These are phyloP conservation scores for Penicillium robsamsonii DNA, from an alignment of 495 filamentous ascomycete species.

Conservation along the genomic window DNA sequence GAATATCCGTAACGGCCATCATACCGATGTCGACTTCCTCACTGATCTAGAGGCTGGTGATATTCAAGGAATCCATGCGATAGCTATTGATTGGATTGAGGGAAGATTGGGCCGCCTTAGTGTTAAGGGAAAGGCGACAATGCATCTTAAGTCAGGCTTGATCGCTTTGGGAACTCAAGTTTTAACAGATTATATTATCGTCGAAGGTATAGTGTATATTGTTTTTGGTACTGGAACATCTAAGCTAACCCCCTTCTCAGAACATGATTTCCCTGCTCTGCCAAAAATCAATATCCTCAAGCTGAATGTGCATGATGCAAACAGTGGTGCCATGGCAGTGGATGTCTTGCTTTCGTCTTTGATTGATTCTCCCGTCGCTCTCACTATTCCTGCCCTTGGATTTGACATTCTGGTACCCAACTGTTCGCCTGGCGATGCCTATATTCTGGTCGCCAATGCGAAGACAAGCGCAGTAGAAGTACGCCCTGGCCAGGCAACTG, in stretches of 20 bases:
- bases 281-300: slow-evolving; percentile 75
- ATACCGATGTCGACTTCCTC: slow-evolving; percentile 73
- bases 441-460: slow-evolving; percentile 75
- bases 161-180: slow-evolving; percentile 70
- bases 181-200: slow-evolving; percentile 65
- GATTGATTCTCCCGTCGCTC: slow-evolving; percentile 71
- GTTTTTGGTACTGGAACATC: not conserved
- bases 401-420: slow-evolving; percentile 82
- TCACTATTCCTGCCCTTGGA: slow-evolving; percentile 72
- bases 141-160: slow-evolving; percentile 74
- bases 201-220: slow-evolving; percentile 69
- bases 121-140: slow-evolving; percentile 64
- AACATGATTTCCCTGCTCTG: slow-evolving; percentile 65
- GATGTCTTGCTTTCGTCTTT: slow-evolving; percentile 67
- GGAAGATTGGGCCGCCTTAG: slow-evolving; percentile 67
- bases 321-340: slow-evolving; percentile 65
- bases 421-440: slow-evolving; percentile 59
- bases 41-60: slow-evolving; percentile 72
- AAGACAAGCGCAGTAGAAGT: slow-evolving; percentile 63
- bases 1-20: slow-evolving; percentile 70
- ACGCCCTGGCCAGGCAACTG: slow-evolving; percentile 59
- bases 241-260: slow-evolving; percentile 33
- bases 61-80: slow-evolving; percentile 69
- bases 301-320: slow-evolving; percentile 70
- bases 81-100: slow-evolving; percentile 85